phyloP scores from a whole-genome alignment of 306 rosid species.

The Corylus americana region DNA sequence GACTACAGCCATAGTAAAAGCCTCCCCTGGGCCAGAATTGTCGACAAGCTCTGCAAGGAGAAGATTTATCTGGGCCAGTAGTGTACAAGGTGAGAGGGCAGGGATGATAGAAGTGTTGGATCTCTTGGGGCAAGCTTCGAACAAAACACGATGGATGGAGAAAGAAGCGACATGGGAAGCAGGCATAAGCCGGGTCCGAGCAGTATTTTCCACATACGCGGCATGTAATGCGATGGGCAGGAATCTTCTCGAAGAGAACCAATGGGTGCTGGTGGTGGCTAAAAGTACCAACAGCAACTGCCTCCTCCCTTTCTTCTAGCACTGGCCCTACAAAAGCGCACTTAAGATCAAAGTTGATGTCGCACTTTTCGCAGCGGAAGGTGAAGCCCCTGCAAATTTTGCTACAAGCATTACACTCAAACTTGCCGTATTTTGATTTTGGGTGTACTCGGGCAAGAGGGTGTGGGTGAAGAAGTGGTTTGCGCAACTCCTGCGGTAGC shows the following conservation, averaged over 20 bases:
- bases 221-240: background rate
- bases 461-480: too few species aligned
- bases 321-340: background rate
- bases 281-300: background rate
- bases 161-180: background rate
- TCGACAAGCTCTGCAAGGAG: background rate
- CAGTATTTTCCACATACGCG: background rate
- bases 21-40: background rate
- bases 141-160: background rate
- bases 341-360: background rate
- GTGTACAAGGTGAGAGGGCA: background rate
- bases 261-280: background rate
- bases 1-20: background rate
- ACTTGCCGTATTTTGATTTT: too few species aligned
- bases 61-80: background rate
- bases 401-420: too few species aligned
- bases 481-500: too few species aligned
- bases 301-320: too few species aligned
- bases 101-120: background rate
- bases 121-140: background rate
- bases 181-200: background rate
- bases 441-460: too few species aligned
- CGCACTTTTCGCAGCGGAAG: background rate
- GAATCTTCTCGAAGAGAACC: background rate
- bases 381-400: background rate